These are phyloP conservation scores for Wallacemonas sp. DNA, from an alignment of 208 protist species.

Conservation along the genomic window DNA sequence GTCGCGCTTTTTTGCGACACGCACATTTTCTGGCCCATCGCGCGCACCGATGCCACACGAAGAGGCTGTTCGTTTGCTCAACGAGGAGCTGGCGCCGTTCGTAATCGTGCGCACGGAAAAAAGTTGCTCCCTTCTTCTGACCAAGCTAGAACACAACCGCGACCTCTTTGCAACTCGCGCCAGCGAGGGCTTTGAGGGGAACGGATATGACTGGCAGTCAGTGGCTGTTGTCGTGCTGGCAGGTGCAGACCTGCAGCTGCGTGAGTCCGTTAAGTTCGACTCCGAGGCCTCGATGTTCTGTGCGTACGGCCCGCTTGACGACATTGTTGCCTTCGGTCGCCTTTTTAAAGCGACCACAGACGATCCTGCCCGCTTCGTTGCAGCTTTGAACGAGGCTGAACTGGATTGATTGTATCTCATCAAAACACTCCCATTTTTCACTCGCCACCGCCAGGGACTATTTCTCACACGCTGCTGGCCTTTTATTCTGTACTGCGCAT, in stretches of 20 bases:
- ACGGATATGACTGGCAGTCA: constrained; percentile 6
- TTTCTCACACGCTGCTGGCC: too few species aligned
- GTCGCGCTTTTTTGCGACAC: constrained; percentile 1
- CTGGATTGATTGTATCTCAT: too few species aligned
- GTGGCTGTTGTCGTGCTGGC: neutral
- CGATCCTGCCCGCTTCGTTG: neutral
- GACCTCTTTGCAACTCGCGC: neutral
- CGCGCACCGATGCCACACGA: neutral
- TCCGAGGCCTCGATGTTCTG: constrained; percentile 2
- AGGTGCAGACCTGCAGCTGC: neutral
- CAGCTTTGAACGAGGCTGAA: neutral
- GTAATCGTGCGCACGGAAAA: neutral
- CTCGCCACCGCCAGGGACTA: too few species aligned
- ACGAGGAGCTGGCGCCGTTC: neutral
- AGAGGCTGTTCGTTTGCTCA: neutral
- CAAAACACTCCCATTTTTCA: too few species aligned
- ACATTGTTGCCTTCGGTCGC: neutral
- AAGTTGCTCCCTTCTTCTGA: neutral
- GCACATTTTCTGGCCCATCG: neutral
- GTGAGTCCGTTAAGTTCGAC: neutral
- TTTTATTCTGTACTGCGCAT: too few species aligned
- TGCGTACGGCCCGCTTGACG: neutral
- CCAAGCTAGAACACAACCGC: neutral
- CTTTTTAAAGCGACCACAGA: neutral
- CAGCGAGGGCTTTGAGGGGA: neutral